These are phyloP conservation scores for Penicillium riverlandense DNA, from an alignment of 495 filamentous ascomycete species.

Conservation along the genomic window DNA sequence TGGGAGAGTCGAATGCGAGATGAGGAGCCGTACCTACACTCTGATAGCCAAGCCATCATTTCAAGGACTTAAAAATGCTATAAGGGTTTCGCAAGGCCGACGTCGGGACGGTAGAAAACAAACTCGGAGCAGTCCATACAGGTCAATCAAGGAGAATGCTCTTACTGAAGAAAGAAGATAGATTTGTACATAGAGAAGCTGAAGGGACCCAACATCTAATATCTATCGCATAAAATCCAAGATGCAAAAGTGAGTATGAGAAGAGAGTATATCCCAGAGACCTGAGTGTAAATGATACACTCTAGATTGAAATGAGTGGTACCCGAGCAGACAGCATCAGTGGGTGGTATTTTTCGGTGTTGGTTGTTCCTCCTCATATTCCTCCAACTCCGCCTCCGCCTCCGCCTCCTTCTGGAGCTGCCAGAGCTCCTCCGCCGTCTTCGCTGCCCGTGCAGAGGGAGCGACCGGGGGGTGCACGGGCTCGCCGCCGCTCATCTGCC, in stretches of 20 bases:
- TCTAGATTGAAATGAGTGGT: constrained; percentile 2
- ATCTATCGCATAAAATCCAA: background rate
- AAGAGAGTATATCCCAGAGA: constrained; percentile 9
- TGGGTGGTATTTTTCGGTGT: constrained; percentile 1
- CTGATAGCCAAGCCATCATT: too few species aligned
- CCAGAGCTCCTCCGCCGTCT: constrained; percentile 26
- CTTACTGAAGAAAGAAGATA: too few species aligned
- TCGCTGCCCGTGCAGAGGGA: constrained; percentile 11
- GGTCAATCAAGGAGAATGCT: too few species aligned
- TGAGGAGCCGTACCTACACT: too few species aligned
- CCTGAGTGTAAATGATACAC: background rate
- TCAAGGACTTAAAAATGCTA: too few species aligned
- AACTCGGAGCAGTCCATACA: too few species aligned
- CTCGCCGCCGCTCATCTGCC: constrained; percentile 91
- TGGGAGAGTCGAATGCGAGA: too few species aligned
- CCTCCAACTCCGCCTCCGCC: constrained; percentile 13
- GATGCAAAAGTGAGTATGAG: constrained; percentile 8
- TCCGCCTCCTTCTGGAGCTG: constrained; percentile 24
- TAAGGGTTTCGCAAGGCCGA: too few species aligned
- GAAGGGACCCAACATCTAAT: too few species aligned
- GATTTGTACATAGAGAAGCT: too few species aligned
- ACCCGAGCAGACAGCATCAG: background rate
- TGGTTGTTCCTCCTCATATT: constrained; percentile 16
- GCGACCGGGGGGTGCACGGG: constrained; percentile 15
- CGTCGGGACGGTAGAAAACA: too few species aligned